Percentiles rank a stretch among this genome's conserved stretches.
These are phyloP conservation scores for Geotrichum histeridarum DNA, from an alignment of 1,139 yeast genomes.

Conservation along the genomic window DNA sequence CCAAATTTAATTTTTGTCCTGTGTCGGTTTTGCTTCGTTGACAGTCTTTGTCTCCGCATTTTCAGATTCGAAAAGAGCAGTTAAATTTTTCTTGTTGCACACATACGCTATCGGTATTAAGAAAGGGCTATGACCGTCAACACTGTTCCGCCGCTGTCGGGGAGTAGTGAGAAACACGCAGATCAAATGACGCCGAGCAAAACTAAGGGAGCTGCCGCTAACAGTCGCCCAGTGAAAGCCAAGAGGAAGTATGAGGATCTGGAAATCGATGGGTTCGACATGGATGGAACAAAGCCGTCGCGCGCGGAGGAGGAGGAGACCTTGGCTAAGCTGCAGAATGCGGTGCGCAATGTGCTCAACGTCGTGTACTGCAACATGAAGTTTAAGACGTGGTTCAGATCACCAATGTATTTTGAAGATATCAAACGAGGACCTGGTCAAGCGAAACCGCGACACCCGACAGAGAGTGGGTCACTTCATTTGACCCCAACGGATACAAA, in stretches of 20 bases:
- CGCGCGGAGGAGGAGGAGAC: slow-evolving; percentile 15
- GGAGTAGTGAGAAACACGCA: too few relatives aligned
- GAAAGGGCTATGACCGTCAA: too few relatives aligned
- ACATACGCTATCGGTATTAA: too few relatives aligned
- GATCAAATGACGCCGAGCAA: neutral
- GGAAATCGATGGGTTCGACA: slow-evolving; percentile 15
- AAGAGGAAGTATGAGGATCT: slow-evolving; percentile 12
- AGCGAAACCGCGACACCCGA: slow-evolving; percentile 19
- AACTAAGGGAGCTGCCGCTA: neutral
- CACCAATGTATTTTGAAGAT: slow-evolving; percentile 60
- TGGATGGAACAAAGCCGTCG: slow-evolving; percentile 2
- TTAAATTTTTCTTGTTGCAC: too few relatives aligned
- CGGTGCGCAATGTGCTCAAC: slow-evolving; percentile 22
- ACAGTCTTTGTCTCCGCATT: too few relatives aligned
- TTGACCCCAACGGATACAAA: slow-evolving; percentile 10
- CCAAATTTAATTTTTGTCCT: too few relatives aligned
- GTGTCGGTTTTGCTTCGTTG: too few relatives aligned
- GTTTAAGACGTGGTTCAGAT: slow-evolving; percentile 82
- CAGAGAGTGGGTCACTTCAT: slow-evolving; percentile 18
- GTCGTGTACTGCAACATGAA: slow-evolving; percentile 62
- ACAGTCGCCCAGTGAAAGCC: neutral
- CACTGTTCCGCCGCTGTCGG: too few relatives aligned
- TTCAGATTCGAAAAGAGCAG: too few relatives aligned
- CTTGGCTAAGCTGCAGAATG: slow-evolving; percentile 11
- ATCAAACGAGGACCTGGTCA: slow-evolving; percentile 23